A percentile compares a stretch with the other conserved stretches of the same genome.
These are phyloP conservation scores for Podospora australis DNA, from an alignment of 495 filamentous ascomycete genomes.

Conservation along the genomic window DNA sequence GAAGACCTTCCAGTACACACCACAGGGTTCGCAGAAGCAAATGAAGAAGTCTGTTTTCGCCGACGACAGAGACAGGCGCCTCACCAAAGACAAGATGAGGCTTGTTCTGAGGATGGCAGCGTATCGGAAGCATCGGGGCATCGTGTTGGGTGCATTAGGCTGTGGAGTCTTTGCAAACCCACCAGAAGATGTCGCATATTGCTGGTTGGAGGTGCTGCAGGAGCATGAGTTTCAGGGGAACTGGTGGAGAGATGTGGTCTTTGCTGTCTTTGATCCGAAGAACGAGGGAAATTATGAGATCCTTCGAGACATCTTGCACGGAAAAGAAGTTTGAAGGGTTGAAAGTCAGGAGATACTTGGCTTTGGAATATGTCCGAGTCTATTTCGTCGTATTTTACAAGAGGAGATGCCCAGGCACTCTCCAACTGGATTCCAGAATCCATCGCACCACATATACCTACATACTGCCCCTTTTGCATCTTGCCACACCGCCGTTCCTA, in stretches of 20 bases:
- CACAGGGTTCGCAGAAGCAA: not conserved
- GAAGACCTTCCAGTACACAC: not conserved
- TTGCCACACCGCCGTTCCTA: too few species aligned
- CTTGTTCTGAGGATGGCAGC: slow-evolving; percentile 48
- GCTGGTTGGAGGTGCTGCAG: slow-evolving; percentile 50
- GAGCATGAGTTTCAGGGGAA: slow-evolving; percentile 54
- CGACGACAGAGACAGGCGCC: slow-evolving; percentile 25
- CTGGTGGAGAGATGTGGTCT: slow-evolving; percentile 47
- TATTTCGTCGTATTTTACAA: too few species aligned
- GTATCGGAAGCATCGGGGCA: slow-evolving; percentile 38
- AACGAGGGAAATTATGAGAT: not conserved
- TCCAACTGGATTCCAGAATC: too few species aligned
- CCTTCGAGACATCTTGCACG: not conserved
- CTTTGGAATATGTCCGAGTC: too few species aligned
- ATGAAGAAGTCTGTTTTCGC: slow-evolving; percentile 23
- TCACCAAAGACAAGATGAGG: slow-evolving; percentile 55
- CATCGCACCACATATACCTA: too few species aligned
- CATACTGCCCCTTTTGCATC: too few species aligned
- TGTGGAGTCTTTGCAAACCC: slow-evolving; percentile 60
- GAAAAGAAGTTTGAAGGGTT: slow-evolving; percentile 1
- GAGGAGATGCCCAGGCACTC: too few species aligned
- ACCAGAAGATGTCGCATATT: slow-evolving; percentile 44
- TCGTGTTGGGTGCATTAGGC: slow-evolving; percentile 59
- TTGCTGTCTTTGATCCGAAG: slow-evolving; percentile 34
- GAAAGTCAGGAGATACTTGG: too few species aligned